phyloP scores from a whole-genome alignment of 257 asterid genomes.

The Solanum gracilifrons region DNA sequence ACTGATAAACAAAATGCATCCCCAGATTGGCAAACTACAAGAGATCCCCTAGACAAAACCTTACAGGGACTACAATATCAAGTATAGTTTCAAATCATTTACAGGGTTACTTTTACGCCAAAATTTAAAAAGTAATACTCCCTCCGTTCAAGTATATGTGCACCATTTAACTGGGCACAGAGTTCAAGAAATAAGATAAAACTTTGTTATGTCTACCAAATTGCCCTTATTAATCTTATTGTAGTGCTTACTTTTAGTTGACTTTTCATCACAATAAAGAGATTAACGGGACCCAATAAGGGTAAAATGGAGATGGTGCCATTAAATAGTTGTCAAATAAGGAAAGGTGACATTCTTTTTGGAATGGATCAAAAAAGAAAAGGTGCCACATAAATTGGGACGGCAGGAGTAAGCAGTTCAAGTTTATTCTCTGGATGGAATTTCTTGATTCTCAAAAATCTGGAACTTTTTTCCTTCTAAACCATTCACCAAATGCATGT shows the following conservation, averaged over 20 bases:
- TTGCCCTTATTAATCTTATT: neutral
- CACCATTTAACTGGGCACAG: no score
- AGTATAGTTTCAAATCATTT: neutral
- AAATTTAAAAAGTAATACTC: neutral
- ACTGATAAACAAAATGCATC: neutral
- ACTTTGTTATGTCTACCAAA: neutral
- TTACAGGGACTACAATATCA: neutral
- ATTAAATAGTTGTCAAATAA: no score
- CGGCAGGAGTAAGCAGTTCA: no score
- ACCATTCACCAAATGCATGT: neutral
- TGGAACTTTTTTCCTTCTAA: neutral
- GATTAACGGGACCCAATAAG: no score
- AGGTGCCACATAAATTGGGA: no score
- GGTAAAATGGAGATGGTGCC: no score
- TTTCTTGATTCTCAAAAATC: neutral
- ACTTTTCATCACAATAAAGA: no score
- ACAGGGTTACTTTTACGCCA: neutral
- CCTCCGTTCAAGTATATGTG: no score
- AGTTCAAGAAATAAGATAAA: neutral
- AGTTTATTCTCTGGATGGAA: neutral
- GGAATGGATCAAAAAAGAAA: no score
- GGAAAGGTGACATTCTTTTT: no score
- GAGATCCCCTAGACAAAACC: neutral
- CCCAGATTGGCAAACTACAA: neutral
- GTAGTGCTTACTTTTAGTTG: neutral